Evolutionary conservation across 306 rosid species (phyloP), one percentile per base, ranked within the genome.

Genomic region (Vigna nakashimae): DNA sequence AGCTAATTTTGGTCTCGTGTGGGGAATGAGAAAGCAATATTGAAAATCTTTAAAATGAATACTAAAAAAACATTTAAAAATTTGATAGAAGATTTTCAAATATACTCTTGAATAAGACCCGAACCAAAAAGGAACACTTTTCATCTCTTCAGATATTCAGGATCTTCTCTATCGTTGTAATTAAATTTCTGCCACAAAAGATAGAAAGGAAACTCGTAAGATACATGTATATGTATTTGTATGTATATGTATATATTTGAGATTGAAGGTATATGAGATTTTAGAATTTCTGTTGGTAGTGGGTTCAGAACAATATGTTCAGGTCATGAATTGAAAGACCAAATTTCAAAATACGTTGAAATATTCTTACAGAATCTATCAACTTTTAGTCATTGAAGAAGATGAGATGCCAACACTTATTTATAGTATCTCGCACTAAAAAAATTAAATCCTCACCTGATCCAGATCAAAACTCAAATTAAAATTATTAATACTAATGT

Each of bases 311-410:
- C 58, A 50, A 71, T 76, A 64, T 80, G 69, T 80, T 84, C 79
- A 84, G 72, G 30, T 64, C 49, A 71, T 38, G 38, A 79, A 84
- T 84, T 84, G 82, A 34, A 50, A 58, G 80, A 80, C 84, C 76
- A 22, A 50, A 58, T 80, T 77, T 84, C 80, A 80, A 80, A 84
- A 78, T 77, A 58, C 40, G 57, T 43, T 80, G 12, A 49, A 60
- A 58, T 80, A 60, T 84, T 80, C 85, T 40, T 66, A 60, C 58
- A 80, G 80, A 43, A 80, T 77, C 80, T 67, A 65, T 80, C 77
- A 77, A 66, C 80, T 80, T 84, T 76, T 58, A 69, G 82, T 66
- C 82, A 71, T 42, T 38, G 34, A 66, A 75, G 45, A 73, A 66
- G 59, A 73, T 40, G 72, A 52, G 79, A 52, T 79, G 78, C 74